Evolutionary conservation across 1,139 yeast species (phyloP).

Genomic region (Blastobotrys aristatus): DNA sequence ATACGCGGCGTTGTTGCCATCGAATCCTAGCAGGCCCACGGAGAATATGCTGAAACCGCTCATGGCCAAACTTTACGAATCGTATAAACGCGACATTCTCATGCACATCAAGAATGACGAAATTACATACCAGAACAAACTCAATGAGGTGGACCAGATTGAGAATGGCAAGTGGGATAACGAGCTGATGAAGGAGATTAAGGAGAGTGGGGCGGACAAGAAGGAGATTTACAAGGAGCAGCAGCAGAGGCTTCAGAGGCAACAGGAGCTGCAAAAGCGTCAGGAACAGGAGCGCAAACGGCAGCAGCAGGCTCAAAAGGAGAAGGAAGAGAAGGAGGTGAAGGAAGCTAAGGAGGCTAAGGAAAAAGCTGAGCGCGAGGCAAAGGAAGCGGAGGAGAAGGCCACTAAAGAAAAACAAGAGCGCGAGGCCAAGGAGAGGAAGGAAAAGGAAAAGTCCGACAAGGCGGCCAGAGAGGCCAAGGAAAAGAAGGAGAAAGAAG

Average conservation of each 20-base stretch:
- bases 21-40: constrained; percentile 25
- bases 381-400: background rate
- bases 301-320: constrained; percentile 18
- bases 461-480: background rate
- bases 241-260: constrained; percentile 22
- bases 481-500: constrained; percentile 3
- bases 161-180: constrained; percentile 37
- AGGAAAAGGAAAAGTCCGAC: background rate
- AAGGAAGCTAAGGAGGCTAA: background rate
- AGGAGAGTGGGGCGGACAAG: constrained; percentile 17
- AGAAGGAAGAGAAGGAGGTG: constrained; percentile 6
- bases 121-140: constrained; percentile 27
- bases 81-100: constrained; percentile 28
- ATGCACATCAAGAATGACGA: constrained; percentile 34
- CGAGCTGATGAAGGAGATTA: constrained; percentile 26
- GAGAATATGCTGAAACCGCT: constrained; percentile 27
- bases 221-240: constrained; percentile 22
- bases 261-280: constrained; percentile 25
- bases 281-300: constrained; percentile 24
- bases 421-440: background rate
- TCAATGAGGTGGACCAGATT: constrained; percentile 34
- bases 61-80: constrained; percentile 28
- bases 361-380: background rate
- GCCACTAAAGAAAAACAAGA: constrained; percentile 9
- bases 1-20: constrained; percentile 26